Evolutionary conservation across 2,329 filamentous ascomycete genomes (phyloP), one percentile per base, ranked within the genome.

Genomic region (Aspergillus hortae): DNA sequence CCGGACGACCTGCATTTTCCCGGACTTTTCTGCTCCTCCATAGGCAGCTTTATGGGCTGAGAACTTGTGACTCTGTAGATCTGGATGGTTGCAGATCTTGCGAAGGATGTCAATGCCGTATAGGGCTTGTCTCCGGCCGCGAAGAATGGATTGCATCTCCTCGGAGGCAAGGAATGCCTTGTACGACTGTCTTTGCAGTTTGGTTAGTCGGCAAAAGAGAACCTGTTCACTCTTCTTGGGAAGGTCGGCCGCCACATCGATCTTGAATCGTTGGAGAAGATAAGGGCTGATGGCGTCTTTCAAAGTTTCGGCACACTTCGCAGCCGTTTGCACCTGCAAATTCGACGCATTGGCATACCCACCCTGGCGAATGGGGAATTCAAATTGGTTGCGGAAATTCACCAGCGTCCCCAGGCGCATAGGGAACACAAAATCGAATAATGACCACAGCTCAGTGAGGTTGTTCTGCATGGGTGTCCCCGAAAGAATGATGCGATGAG

Each of bases 391-490:
- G 43, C 91, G 84, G 67, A 99, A 99, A 57, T 89, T 90, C 52
- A 96, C 88, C 11, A 97, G 78, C 0, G 90, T 96, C 0, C 94
- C 95, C 5, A 99, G 76, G 12, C 92, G 87, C 90, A 97, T 96
- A 0, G 95, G 94, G 56, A 91, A 97, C 52, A 97, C 88, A 66
- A 99, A 99, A 67, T 99, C 95, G 66, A 99, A 97, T 0, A 99
- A 76, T 0, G 92, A 97, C 92, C 94, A 99, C 0, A 99, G 77
- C 68, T 99, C 95, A 0, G 88, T 87, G 23, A 99, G 74, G 57
- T 96, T 97, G 70, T 99, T 99, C 69, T 99, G 95, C 79, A 99
- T 95, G 0, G 95, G 95, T 0, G 94, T 99, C 4, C 94, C 94
- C 0, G 95, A 97, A 1, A 99, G 77, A 53, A 99, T 97, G 56